Conservation (phyloP, 176 grass and related monocot genomes). For the Tillandsia fasciculata region DNA sequence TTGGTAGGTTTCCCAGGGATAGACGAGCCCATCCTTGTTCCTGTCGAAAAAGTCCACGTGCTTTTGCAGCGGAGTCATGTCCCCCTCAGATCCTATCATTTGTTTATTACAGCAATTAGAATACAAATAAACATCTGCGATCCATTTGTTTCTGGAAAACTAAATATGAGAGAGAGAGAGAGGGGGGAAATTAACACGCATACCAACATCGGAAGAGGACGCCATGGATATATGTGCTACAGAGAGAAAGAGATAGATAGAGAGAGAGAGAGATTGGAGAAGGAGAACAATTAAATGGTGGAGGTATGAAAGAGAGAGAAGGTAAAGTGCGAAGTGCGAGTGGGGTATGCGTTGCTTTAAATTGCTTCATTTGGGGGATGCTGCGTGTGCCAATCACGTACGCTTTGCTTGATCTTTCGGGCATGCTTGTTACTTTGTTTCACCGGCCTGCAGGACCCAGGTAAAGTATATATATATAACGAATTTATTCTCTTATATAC, state of each 20-base stretch:
- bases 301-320: background rate
- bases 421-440: no score
- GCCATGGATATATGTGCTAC: background rate
- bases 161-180: no score
- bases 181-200: no score
- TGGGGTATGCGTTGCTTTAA: background rate
- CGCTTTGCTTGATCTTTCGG: no score
- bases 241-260: background rate
- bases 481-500: no score
- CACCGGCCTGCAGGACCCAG: no score
- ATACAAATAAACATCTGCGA: no score
- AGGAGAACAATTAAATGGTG: background rate
- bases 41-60: conserved; percentile 77
- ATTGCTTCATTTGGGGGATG: background rate
- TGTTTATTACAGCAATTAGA: no score
- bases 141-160: no score
- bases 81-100: background rate
- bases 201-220: background rate
- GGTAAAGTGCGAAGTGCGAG: background rate
- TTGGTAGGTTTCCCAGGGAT: conserved; percentile 48
- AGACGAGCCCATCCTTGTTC: conserved; percentile 62
- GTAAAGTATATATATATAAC: no score
- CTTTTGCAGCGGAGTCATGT: conserved; percentile 53
- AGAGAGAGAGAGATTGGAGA: background rate
- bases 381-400: background rate